Conservation (phyloP, 2,329 filamentous ascomycete species). For the Pseudomassariella vexata region DNA sequence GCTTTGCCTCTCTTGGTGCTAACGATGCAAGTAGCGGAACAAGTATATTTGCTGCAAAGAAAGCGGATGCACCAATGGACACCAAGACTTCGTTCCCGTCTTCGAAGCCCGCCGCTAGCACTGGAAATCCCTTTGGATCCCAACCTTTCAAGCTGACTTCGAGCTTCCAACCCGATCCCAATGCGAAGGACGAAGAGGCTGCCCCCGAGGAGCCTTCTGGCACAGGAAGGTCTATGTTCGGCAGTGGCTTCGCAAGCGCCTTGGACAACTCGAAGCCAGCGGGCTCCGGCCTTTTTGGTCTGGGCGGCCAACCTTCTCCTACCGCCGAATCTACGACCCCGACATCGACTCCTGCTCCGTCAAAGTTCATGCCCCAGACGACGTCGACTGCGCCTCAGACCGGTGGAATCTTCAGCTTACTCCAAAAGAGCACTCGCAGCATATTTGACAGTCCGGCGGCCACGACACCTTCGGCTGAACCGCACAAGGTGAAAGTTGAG, state of each 20-base stretch:
- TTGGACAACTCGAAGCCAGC: constrained; percentile 40
- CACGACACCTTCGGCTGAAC: constrained; percentile 13
- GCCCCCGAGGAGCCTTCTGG: constrained; percentile 36
- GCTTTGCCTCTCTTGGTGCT: constrained; percentile 45
- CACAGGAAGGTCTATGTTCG: constrained; percentile 53
- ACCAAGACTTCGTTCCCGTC: constrained; percentile 30
- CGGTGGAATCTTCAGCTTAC: constrained; percentile 29
- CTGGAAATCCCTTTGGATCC: constrained; percentile 36
- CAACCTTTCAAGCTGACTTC: constrained; percentile 61
- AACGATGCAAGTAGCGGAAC: constrained; percentile 25
- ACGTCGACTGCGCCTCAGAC: constrained; percentile 26
- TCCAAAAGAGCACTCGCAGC: constrained; percentile 14
- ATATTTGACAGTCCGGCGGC: constrained; percentile 15
- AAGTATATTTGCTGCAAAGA: constrained; percentile 34
- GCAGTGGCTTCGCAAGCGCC: constrained; percentile 53
- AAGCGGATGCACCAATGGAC: constrained; percentile 29
- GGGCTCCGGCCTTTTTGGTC: constrained; percentile 24
- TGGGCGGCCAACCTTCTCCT: constrained; percentile 10
- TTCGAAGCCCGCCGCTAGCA: constrained; percentile 28
- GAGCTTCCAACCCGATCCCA: constrained; percentile 60
- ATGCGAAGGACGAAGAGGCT: constrained; percentile 52
- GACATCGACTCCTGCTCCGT: constrained; percentile 44
- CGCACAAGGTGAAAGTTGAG: constrained; percentile 31
- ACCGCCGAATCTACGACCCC: constrained; percentile 38
- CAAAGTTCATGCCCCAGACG: constrained; percentile 35